Percentiles rank a stretch among this genome's conserved stretches.
phyloP scores from a whole-genome alignment of 768 basidiomycete species.

The Dentipellis fragilis region DNA sequence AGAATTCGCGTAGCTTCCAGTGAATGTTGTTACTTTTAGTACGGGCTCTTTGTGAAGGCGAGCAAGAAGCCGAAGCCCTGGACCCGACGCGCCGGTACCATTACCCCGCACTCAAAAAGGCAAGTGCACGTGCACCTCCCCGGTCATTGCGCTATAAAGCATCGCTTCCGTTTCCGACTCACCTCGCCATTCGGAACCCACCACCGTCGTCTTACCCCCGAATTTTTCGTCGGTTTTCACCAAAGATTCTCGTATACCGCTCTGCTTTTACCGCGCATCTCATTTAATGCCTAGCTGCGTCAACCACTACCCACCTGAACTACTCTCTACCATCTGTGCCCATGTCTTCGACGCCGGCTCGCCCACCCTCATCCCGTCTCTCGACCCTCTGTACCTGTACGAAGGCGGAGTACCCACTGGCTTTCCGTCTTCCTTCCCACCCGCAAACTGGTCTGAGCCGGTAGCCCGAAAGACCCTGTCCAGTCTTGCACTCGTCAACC shows the following conservation, averaged over 20 bases:
- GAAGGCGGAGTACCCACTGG: slow-evolving; percentile 39
- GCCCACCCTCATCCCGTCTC: slow-evolving; percentile 42
- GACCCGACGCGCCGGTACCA: neutral
- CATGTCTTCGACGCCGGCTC: slow-evolving; percentile 58
- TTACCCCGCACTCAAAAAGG: neutral
- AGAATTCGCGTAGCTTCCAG: too few species aligned
- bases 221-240: neutral
- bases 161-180: neutral
- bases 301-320: slow-evolving; percentile 51
- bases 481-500: slow-evolving; percentile 68
- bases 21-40: neutral
- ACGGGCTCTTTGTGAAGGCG: neutral
- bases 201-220: neutral
- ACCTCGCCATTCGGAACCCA: neutral
- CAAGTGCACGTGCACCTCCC: neutral
- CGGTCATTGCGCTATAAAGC: neutral
- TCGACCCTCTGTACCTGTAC: slow-evolving; percentile 56
- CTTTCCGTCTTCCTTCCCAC: slow-evolving; percentile 66
- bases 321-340: slow-evolving; percentile 64
- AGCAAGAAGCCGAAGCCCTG: neutral
- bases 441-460: slow-evolving; percentile 60
- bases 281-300: neutral
- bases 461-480: slow-evolving; percentile 55
- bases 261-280: neutral
- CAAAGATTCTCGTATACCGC: neutral